Evolutionary conservation across 2,329 filamentous ascomycete species (phyloP).

Genomic region (Pseudogymnoascus sp.): DNA sequence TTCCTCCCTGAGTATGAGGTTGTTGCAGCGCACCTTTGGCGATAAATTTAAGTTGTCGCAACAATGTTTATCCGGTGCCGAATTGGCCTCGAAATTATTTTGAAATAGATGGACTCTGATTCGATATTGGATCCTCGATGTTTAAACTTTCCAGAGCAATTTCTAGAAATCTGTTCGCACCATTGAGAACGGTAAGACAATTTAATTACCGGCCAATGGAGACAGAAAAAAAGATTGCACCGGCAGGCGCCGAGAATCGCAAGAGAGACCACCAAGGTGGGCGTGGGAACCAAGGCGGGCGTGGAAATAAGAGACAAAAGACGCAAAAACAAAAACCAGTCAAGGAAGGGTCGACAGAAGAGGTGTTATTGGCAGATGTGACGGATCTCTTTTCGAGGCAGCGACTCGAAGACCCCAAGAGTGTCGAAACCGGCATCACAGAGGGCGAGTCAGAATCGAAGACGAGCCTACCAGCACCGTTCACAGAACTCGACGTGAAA

Average conservation of each 20-base stretch:
- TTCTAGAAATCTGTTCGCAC: background rate
- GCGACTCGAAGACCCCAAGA: conserved; percentile 27
- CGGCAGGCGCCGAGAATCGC: background rate
- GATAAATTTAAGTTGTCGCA: conserved; percentile 3
- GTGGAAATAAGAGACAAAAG: conserved; percentile 40
- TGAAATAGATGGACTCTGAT: conserved; percentile 1
- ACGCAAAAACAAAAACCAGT: conserved; percentile 46
- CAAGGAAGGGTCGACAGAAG: conserved; percentile 54
- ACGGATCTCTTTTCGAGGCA: conserved; percentile 39
- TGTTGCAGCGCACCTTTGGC: background rate
- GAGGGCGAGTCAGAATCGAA: conserved; percentile 19
- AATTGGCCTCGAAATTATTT: conserved; percentile 10
- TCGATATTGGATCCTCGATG: background rate
- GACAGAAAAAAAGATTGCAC: background rate
- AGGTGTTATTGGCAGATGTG: conserved; percentile 58
- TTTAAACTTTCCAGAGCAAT: background rate
- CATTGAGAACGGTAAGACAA: background rate
- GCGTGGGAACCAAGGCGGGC: conserved; percentile 20
- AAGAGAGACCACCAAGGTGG: conserved; percentile 6
- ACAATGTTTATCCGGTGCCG: conserved; percentile 1
- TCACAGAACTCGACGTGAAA: conserved; percentile 73
- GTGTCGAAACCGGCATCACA: conserved; percentile 18
- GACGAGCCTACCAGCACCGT: conserved; percentile 50
- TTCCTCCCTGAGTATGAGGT: conserved; percentile 6
- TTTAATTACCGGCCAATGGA: conserved; percentile 7